Conservation (phyloP, 164 flowering plant species). For the Magnolia changhungtana region DNA sequence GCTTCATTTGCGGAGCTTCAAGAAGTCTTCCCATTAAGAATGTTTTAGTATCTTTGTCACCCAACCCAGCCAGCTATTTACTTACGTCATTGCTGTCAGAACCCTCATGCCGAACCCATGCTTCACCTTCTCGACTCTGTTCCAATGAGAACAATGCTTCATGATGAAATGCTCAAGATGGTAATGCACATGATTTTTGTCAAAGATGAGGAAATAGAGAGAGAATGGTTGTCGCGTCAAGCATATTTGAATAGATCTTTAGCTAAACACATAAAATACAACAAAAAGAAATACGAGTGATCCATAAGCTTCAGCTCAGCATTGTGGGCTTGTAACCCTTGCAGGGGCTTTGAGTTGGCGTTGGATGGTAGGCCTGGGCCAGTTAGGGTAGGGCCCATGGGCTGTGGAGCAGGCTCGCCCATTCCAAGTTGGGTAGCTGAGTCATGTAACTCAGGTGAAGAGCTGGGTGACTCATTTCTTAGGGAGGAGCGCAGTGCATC, state of each 20-base stretch:
- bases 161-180: neutral
- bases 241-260: no score
- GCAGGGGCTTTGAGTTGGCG: neutral
- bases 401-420: neutral
- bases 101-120: slow-evolving; percentile 25
- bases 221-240: no score
- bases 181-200: no score
- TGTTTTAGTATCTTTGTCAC: neutral
- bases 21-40: neutral
- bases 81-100: slow-evolving; percentile 6
- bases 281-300: no score
- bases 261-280: no score
- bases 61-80: neutral
- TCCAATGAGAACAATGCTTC: neutral
- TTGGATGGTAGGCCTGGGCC: neutral
- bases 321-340: neutral
- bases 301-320: neutral
- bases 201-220: no score
- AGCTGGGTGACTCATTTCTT: neutral
- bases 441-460: neutral
- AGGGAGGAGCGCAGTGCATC: neutral
- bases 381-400: neutral
- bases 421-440: neutral
- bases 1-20: neutral
- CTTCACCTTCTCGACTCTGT: slow-evolving; percentile 20